These are phyloP conservation scores for Monilinia polystroma DNA, from an alignment of 2,329 filamentous ascomycete genomes.

Conservation along the genomic window DNA sequence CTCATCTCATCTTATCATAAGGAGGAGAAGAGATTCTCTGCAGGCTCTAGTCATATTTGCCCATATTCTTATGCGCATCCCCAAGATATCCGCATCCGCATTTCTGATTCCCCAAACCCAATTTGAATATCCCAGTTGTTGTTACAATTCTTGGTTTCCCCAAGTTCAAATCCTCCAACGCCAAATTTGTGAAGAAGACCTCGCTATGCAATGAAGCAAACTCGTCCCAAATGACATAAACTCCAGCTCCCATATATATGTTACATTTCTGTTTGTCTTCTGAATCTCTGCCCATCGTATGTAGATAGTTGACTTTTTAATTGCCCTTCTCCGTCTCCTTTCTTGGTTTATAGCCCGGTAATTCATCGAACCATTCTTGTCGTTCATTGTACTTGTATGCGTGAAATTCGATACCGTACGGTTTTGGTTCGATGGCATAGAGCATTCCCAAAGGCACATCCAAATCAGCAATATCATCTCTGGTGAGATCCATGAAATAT, in stretches of 20 bases:
- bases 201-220: constrained; percentile 21
- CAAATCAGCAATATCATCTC: constrained; percentile 89
- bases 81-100: background rate
- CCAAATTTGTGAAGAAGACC: background rate
- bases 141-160: constrained; percentile 11
- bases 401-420: constrained; percentile 96
- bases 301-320: constrained; percentile 20
- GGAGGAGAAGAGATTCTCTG: background rate
- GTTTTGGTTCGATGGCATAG: constrained; percentile 94
- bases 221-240: constrained; percentile 4
- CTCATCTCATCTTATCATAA: constrained; percentile 4
- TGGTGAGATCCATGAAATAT: constrained; percentile 91
- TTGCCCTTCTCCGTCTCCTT: constrained; percentile 45
- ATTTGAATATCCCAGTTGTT: constrained; percentile 15
- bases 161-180: constrained; percentile 3
- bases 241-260: constrained; percentile 3
- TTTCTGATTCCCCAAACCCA: constrained; percentile 1
- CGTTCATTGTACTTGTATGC: constrained; percentile 86
- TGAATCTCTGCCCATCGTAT: background rate
- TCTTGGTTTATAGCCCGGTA: constrained; percentile 78
- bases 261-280: constrained; percentile 5
- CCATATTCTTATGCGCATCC: background rate
- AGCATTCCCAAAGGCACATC: constrained; percentile 92
- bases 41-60: background rate
- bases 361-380: constrained; percentile 76